These are phyloP conservation scores for Fusarium sororula DNA, from an alignment of 2,329 filamentous ascomycete genomes.

Conservation along the genomic window DNA sequence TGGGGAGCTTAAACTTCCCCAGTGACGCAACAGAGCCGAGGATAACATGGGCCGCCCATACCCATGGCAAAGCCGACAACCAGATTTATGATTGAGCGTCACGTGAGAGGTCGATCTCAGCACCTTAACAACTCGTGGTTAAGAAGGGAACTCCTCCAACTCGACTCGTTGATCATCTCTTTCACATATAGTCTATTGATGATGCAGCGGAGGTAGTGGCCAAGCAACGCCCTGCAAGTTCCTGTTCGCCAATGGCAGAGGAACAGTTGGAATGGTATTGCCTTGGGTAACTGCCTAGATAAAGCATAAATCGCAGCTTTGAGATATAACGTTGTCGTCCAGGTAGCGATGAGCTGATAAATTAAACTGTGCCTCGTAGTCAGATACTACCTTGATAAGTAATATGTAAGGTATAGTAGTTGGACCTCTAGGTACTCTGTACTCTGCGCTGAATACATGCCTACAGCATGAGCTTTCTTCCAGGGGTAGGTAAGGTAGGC, in stretches of 20 bases:
- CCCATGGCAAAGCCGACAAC: slow-evolving; percentile 34
- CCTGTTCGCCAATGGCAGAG: background rate
- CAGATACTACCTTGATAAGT: background rate
- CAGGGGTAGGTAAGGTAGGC: background rate
- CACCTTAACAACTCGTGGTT: background rate
- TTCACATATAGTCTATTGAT: background rate
- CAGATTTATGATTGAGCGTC: slow-evolving; percentile 6
- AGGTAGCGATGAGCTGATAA: background rate
- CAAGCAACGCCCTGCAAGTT: background rate
- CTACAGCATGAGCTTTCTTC: background rate
- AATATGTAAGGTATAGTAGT: background rate
- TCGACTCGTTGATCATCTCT: background rate
- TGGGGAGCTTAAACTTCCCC: slow-evolving; percentile 31
- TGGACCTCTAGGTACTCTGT: background rate
- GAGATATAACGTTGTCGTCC: background rate
- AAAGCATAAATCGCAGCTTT: background rate
- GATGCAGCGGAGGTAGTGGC: background rate
- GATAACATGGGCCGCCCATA: slow-evolving; percentile 36
- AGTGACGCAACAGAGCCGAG: slow-evolving; percentile 45
- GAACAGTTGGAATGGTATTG: background rate
- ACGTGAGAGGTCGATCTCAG: slow-evolving; percentile 18
- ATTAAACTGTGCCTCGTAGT: background rate
- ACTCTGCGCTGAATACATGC: background rate
- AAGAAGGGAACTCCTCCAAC: background rate
- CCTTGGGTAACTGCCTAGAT: background rate